Evolutionary conservation across 257 asterid species (phyloP), one percentile per base, ranked within the genome.

Genomic region (Solanum piurae): DNA sequence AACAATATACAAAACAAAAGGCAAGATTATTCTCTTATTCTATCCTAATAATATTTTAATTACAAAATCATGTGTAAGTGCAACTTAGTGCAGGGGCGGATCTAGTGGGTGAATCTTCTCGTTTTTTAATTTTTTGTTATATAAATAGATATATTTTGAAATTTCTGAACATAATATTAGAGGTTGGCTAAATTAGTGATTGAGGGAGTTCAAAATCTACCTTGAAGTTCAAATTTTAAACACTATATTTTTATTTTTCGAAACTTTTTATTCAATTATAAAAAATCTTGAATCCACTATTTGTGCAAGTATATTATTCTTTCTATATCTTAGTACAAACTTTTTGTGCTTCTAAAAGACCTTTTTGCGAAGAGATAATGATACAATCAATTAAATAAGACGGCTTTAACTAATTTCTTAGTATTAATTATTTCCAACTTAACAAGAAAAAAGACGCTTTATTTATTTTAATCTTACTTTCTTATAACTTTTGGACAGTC

Each of bases 291-390:
- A 55, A 55, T 55, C 5, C 25, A 20, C n/a, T 20, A 55, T 5
- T 0, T 49, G 9, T 36, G 83, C 49, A 37, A 37, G 9, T 75
- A 75, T 23, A 23, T 37, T 23, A 79, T 79, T 79, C 9, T 44
- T 5, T 79, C n/a, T 14, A 13, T 14, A 79, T 42, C 64, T 8
- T 36, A 5, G 77, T 85, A 58, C 89, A 86, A 84, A 87, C 73
- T 52, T 16, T 91, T 82, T 87, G 69, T 80, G 91, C 21, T 80
- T 68, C 87, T 52, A 71, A 90, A 90, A 86, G 90, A 58, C 79
- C 58, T 60, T 68, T 27, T 42, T 29, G 82, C 83, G 89, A 88
- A 31, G 89, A 92, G 94, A 93, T 90, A 90, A 95, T 92, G 91
- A 91, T 89, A 52, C 75, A 18, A 33, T 84, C 90, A 85, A 71